A percentile compares a stretch with the other conserved stretches of the same genome.
phyloP scores from a whole-genome alignment of 2,329 filamentous ascomycete species.

The Thelonectria discophora region DNA sequence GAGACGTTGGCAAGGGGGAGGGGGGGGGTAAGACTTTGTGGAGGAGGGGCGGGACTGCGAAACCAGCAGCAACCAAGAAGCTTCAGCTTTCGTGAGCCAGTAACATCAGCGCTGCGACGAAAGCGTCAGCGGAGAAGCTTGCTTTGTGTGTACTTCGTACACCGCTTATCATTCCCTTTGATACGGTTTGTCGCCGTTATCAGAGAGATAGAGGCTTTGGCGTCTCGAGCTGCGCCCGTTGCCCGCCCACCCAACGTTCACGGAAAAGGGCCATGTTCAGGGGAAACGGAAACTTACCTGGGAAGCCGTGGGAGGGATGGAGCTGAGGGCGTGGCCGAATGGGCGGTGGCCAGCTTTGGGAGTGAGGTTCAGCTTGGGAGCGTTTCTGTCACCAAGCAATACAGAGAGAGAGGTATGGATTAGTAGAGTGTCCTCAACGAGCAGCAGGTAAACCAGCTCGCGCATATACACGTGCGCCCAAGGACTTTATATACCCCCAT shows the following conservation, averaged over 20 bases:
- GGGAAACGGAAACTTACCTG: conserved; percentile 40
- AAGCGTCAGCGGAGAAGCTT: conserved; percentile 15
- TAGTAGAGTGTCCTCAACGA: background rate
- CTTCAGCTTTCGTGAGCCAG: conserved; percentile 14
- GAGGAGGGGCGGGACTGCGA: conserved; percentile 25
- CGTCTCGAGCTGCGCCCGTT: conserved; percentile 37
- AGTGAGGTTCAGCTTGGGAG: conserved; percentile 9
- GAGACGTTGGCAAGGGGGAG: conserved; percentile 9
- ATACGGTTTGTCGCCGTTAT: conserved; percentile 22
- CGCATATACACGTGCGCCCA: background rate
- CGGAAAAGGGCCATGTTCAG: conserved; percentile 17
- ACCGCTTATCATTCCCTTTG: conserved; percentile 24
- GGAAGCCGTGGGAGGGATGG: conserved; percentile 29
- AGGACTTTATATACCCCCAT: conserved; percentile 23
- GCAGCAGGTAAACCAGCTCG: background rate
- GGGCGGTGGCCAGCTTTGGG: conserved; percentile 9
- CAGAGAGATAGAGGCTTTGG: conserved; percentile 31
- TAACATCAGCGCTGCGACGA: conserved; percentile 2
- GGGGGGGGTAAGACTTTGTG: conserved; percentile 19
- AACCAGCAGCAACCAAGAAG: conserved; percentile 9
- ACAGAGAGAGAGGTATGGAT: background rate
- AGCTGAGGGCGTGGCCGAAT: conserved; percentile 3
- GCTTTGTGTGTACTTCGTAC: conserved; percentile 14
- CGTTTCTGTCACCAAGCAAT: background rate
- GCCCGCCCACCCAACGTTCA: conserved; percentile 34